A percentile compares a stretch with the other conserved stretches of the same genome.
phyloP scores from a whole-genome alignment of 208 protist species.

The Trypanosoma caninum region DNA sequence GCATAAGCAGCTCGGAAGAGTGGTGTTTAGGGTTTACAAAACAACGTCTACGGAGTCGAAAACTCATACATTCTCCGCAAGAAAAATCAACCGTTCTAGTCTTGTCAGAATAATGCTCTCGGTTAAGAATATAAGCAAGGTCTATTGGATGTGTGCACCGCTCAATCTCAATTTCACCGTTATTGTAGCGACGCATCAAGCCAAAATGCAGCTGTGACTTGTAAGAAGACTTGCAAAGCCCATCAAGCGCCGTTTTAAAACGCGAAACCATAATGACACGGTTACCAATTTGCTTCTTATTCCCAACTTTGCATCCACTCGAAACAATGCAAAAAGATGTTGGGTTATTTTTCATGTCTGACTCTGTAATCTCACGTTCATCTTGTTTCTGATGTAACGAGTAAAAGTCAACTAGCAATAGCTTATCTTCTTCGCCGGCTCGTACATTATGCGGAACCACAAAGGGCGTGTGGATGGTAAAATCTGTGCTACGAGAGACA shows the following conservation, averaged over 20 bases:
- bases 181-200: conserved; percentile 36
- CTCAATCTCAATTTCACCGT: conserved; percentile 25
- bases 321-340: conserved; percentile 62
- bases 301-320: conserved; percentile 27
- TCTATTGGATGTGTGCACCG: conserved; percentile 33
- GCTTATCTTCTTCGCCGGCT: conserved; percentile 12
- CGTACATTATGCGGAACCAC: conserved; percentile 7
- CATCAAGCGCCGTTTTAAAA: conserved; percentile 60
- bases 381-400: conserved; percentile 33
- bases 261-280: conserved; percentile 51
- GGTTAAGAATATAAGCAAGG: conserved; percentile 51
- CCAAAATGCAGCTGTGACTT: conserved; percentile 58
- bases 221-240: conserved; percentile 68
- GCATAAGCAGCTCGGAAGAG: conserved; percentile 42
- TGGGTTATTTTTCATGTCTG: conserved; percentile 42
- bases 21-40: conserved; percentile 37
- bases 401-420: conserved; percentile 47
- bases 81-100: conserved; percentile 44
- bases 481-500: conserved; percentile 19
- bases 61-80: conserved; percentile 50
- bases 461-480: conserved; percentile 15
- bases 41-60: conserved; percentile 47
- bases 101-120: conserved; percentile 41
- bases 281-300: conserved; percentile 39
- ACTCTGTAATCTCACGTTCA: conserved; percentile 35